A percentile compares a stretch with the other conserved stretches of the same genome.
Evolutionary conservation across 768 basidiomycete genomes (phyloP).

Genomic region (Boletellus ananiceps): DNA sequence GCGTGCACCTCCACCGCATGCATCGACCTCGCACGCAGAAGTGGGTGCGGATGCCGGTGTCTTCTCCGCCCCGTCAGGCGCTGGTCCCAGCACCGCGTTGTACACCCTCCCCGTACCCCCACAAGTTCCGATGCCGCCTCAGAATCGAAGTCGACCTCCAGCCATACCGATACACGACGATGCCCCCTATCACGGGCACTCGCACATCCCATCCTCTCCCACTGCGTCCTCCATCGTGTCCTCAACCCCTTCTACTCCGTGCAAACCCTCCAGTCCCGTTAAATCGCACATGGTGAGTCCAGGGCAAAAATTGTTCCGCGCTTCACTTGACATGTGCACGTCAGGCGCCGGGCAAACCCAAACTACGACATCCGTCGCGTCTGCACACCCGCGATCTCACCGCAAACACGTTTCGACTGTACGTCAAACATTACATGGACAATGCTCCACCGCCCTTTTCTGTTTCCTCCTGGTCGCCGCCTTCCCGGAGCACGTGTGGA

Average conservation of each 20-base stretch:
- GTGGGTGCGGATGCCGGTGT: constrained; percentile 1
- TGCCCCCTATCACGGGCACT: background rate
- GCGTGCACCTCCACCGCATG: background rate
- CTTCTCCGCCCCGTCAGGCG: constrained; percentile 9
- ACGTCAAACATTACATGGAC: constrained; percentile 79
- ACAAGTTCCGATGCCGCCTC: constrained; percentile 8
- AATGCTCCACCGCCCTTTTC: constrained; percentile 31
- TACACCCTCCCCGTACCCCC: constrained; percentile 15
- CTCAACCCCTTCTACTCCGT: constrained; percentile 29
- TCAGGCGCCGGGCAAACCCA: constrained; percentile 29
- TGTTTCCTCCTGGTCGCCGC: background rate
- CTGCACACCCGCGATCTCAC: constrained; percentile 65
- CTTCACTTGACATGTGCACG: background rate
- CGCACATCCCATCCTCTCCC: constrained; percentile 20
- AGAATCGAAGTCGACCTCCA: constrained; percentile 3
- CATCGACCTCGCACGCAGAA: background rate
- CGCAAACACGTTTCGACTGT: constrained; percentile 66
- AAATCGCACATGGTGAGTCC: constrained; percentile 13
- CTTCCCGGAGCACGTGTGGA: constrained; percentile 4
- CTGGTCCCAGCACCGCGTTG: background rate
- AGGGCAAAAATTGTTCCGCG: background rate
- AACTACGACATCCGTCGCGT: constrained; percentile 69
- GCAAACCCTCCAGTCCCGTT: constrained; percentile 22
- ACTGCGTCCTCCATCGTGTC: constrained; percentile 20
- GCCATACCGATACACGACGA: background rate